These are phyloP conservation scores for Diaporthe sp. DNA, from an alignment of 2,329 filamentous ascomycete genomes.

Conservation along the genomic window DNA sequence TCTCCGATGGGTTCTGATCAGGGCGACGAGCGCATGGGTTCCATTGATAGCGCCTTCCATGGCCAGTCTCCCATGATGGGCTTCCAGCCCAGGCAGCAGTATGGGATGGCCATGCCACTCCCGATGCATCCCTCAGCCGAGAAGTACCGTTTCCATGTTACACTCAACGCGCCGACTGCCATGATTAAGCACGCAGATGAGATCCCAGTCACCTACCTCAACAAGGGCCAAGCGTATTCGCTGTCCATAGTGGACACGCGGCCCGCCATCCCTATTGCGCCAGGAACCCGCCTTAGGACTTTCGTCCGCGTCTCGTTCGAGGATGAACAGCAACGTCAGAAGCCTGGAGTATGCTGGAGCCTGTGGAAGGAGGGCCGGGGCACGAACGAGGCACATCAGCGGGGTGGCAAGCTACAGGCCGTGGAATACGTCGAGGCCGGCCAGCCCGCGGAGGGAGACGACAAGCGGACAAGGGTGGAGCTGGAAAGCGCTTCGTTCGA, in stretches of 20 bases:
- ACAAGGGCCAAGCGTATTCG: constrained; percentile 96
- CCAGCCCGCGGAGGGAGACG: constrained; percentile 72
- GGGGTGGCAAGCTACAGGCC: constrained; percentile 91
- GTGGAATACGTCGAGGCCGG: constrained; percentile 89
- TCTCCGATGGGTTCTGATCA: constrained; percentile 74
- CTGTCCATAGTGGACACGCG: constrained; percentile 86
- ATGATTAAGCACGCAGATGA: constrained; percentile 94
- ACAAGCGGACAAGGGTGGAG: constrained; percentile 77
- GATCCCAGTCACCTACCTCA: constrained; percentile 97
- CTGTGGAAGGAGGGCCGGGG: constrained; percentile 96
- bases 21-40: constrained; percentile 62
- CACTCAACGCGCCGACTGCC: constrained; percentile 92
- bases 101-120: constrained; percentile 61
- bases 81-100: constrained; percentile 65
- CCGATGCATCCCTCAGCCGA: constrained; percentile 69
- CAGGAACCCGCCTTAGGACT: constrained; percentile 83
- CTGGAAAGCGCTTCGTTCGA: constrained; percentile 88
- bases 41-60: constrained; percentile 73
- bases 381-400: constrained; percentile 94
- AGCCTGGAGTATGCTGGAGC: constrained; percentile 79
- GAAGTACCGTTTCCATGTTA: constrained; percentile 91
- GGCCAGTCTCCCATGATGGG: constrained; percentile 72
- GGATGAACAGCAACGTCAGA: constrained; percentile 91
- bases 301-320: constrained; percentile 97
- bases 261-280: constrained; percentile 69